phyloP scores from a whole-genome alignment of 2,329 filamentous ascomycete genomes.

The Phialophora verrucosa region DNA sequence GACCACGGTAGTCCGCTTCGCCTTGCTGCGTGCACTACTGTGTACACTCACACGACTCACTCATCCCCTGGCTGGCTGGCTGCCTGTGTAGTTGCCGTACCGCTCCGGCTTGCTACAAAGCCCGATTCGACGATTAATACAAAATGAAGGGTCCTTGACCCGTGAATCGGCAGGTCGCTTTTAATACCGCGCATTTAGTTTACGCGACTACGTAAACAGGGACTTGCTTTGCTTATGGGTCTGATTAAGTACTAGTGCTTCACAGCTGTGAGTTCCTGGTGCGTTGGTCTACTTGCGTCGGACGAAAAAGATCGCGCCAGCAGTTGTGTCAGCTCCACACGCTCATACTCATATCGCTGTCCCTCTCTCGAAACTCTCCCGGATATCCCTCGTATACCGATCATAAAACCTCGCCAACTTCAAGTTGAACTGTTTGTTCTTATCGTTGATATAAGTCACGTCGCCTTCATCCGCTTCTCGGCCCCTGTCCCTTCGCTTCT shows the following conservation, averaged over 20 bases:
- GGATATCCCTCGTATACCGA: constrained; percentile 95
- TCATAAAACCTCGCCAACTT: constrained; percentile 96
- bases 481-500: constrained; percentile 82
- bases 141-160: too few species aligned
- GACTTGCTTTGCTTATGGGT: too few species aligned
- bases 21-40: too few species aligned
- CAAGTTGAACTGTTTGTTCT: constrained; percentile 99
- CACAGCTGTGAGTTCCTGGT: neutral
- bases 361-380: constrained; percentile 95
- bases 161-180: neutral
- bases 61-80: too few species aligned
- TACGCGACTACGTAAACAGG: neutral
- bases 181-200: neutral
- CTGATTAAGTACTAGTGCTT: neutral
- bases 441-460: constrained; percentile 99
- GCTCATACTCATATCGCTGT: constrained; percentile 75
- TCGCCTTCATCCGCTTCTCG: constrained; percentile 82
- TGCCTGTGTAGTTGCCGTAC: too few species aligned
- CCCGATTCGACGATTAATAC: too few species aligned
- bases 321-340: neutral
- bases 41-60: too few species aligned
- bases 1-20: too few species aligned
- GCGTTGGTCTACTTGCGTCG: neutral
- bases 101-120: too few species aligned
- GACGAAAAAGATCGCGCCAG: neutral